Percentiles rank a stretch among this genome's conserved stretches.
Evolutionary conservation across 169 alveolate species (phyloP).

Genomic region (Eimeria praecox): DNA sequence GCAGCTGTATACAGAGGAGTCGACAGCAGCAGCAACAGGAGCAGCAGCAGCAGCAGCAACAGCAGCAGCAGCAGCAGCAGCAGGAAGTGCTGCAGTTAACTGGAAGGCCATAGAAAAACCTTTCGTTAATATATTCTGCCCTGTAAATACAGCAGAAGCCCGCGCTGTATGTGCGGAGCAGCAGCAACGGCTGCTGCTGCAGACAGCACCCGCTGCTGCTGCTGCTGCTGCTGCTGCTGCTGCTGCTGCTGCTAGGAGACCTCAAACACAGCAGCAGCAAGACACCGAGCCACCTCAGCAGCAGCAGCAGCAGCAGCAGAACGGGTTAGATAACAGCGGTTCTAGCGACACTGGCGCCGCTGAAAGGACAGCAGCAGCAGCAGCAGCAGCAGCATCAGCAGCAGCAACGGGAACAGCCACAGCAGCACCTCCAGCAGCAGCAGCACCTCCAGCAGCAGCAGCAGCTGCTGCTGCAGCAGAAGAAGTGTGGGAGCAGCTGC

Average conservation of each 20-base stretch:
- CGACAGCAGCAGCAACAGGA: conserved; percentile 3
- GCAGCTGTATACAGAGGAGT: not conserved
- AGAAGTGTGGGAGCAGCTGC: conserved; percentile 19
- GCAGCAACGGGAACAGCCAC: not conserved
- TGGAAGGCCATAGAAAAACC: conserved; percentile 17
- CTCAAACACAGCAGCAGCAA: not conserved
- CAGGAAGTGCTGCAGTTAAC: not conserved
- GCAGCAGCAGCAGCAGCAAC: conserved; percentile 9
- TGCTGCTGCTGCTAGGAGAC: not conserved
- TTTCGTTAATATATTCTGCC: not conserved
- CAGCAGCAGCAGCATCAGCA: not conserved
- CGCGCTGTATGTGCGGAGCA: not conserved
- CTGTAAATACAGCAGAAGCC: not conserved
- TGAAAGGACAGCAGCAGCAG: not conserved
- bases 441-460: not conserved
- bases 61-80: conserved; percentile 33
- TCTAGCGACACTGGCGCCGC: not conserved
- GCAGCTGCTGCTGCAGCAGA: not conserved
- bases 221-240: not conserved
- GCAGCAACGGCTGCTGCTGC: conserved; percentile 53
- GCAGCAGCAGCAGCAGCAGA: conserved; percentile 34
- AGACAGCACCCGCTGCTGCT: conserved; percentile 21
- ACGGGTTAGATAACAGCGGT: not conserved
- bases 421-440: not conserved
- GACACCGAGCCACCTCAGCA: no score